Base-by-base conservation (phyloP, 2,329 filamentous ascomycete genomes). In the Rutstroemia sp. region DNA sequence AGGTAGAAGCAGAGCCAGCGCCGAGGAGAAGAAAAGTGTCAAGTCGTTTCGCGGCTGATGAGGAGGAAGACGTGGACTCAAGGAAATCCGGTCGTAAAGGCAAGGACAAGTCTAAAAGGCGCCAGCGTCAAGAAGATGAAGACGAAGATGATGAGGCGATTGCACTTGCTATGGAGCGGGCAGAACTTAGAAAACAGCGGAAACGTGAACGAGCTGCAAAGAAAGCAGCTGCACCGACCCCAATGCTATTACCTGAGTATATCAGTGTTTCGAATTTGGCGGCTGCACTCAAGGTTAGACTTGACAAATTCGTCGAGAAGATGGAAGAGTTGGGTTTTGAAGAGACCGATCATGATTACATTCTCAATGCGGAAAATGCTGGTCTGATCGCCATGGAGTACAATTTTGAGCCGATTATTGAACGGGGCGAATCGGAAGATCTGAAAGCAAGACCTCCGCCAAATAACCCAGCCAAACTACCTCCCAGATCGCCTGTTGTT, bases 311-410 rank as follows among this genome's bases (percentile, higher is more conserved):
- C 65, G 74, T 95, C 12, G 65, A 69, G 16, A 90, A 91, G 66
- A 78, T 99, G 71, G 81, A 85, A 67, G 82, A 94, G 52, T 83
- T 97, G 67, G 95, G 94, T 0, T 99, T 96, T 62, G 90, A 96
- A 65, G 87, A 92, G 51, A 82, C 92, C 16, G 83, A 83, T 14
- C 80, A 85, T 52, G 90, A 92, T 65, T 91, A 92, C 67, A 83
- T 99, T 59, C 81, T 99, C 70, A 92, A 92, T 59, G 85, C 90
- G 10, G 92, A 97, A 70, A 94, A 90, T 48, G 92, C 92, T 2
- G 89, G 88, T 7, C 78, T 99, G 54, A 87, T 99, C 63, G 91
- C 91, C 4, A 85, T 90, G 72, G 92, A 99, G 69, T 97, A 92
- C 70, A 92, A 92, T 50, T 96, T 88, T 63, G 91, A 97, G 59